phyloP scores from a whole-genome alignment of 2,329 filamentous ascomycete genomes.

The Knufia fluminis region DNA sequence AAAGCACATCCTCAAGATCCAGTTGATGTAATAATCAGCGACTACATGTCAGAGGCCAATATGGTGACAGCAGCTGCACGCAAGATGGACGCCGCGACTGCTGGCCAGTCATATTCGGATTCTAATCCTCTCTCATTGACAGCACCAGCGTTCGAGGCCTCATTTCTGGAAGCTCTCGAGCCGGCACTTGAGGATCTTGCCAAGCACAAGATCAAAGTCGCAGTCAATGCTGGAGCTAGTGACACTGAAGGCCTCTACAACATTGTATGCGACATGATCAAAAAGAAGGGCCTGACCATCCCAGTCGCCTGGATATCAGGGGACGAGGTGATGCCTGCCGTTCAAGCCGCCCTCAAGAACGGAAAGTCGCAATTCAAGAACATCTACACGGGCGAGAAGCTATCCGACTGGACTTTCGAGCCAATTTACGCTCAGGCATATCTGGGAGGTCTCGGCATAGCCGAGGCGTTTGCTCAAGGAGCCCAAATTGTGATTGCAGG shows the following conservation, averaged over 20 bases:
- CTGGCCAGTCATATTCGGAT: slow-evolving; percentile 11
- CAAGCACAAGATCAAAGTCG: slow-evolving; percentile 34
- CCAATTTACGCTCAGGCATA: slow-evolving; percentile 28
- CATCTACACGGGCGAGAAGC: slow-evolving; percentile 30
- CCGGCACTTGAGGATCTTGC: slow-evolving; percentile 34
- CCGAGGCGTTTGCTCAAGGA: slow-evolving; percentile 31
- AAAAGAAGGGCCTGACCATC: slow-evolving; percentile 31
- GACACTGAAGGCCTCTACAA: slow-evolving; percentile 35
- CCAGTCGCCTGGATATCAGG: slow-evolving; percentile 43
- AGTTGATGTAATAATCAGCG: slow-evolving; percentile 39
- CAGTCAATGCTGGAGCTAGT: slow-evolving; percentile 37
- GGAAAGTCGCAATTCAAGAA: slow-evolving; percentile 32
- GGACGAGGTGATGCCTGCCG: slow-evolving; percentile 34
- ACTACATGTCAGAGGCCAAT: slow-evolving; percentile 44
- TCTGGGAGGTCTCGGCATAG: slow-evolving; percentile 34
- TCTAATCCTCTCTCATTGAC: slow-evolving; percentile 14
- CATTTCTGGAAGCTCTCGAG: slow-evolving; percentile 42
- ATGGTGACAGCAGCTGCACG: slow-evolving; percentile 38
- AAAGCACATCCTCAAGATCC: slow-evolving; percentile 35
- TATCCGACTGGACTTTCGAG: slow-evolving; percentile 31
- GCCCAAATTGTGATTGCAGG: slow-evolving; percentile 39
- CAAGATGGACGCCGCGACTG: slow-evolving; percentile 30
- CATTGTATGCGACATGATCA: slow-evolving; percentile 30
- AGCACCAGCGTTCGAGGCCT: slow-evolving; percentile 41
- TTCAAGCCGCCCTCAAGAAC: slow-evolving; percentile 26